Conservation (phyloP, 805 yeast species). For the Barnettozyma botsteinii region DNA sequence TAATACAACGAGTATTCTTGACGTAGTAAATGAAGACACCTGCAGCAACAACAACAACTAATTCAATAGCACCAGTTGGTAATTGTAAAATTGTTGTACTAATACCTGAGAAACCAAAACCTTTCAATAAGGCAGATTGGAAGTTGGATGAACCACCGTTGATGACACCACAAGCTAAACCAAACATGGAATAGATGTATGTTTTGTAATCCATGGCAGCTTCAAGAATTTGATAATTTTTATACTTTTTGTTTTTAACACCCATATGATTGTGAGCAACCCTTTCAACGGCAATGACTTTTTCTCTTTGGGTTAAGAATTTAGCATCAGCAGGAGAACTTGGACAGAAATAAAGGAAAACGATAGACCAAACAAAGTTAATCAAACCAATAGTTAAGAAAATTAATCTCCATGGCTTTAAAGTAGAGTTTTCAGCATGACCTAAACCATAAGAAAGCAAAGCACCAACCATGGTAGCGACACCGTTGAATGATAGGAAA, state of each 20-base stretch:
- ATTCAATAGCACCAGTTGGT: conserved; percentile 26
- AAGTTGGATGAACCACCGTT: conserved; percentile 39
- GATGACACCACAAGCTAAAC: conserved; percentile 36
- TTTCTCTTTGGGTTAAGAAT: conserved; percentile 31
- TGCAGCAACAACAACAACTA: conserved; percentile 13
- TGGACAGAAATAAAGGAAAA: conserved; percentile 30
- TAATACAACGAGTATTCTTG: conserved; percentile 1
- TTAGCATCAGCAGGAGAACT: conserved; percentile 32
- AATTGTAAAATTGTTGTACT: conserved; percentile 20
- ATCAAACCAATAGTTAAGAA: conserved; percentile 28
- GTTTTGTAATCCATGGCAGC: conserved; percentile 42
- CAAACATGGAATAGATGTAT: conserved; percentile 36
- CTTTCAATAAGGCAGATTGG: conserved; percentile 33
- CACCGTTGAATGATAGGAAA: conserved; percentile 28
- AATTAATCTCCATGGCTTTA: conserved; percentile 25
- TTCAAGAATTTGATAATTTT: conserved; percentile 42
- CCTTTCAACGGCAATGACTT: conserved; percentile 19
- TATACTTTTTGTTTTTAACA: conserved; percentile 42
- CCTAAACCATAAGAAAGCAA: conserved; percentile 26
- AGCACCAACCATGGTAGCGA: conserved; percentile 26
- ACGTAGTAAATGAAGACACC: conserved; percentile 6
- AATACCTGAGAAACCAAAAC: conserved; percentile 19
- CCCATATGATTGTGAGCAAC: conserved; percentile 32
- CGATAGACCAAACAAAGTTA: conserved; percentile 30
- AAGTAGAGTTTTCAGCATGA: conserved; percentile 16